phyloP scores from a whole-genome alignment of 495 filamentous ascomycete species.

The Letharia columbiana region DNA sequence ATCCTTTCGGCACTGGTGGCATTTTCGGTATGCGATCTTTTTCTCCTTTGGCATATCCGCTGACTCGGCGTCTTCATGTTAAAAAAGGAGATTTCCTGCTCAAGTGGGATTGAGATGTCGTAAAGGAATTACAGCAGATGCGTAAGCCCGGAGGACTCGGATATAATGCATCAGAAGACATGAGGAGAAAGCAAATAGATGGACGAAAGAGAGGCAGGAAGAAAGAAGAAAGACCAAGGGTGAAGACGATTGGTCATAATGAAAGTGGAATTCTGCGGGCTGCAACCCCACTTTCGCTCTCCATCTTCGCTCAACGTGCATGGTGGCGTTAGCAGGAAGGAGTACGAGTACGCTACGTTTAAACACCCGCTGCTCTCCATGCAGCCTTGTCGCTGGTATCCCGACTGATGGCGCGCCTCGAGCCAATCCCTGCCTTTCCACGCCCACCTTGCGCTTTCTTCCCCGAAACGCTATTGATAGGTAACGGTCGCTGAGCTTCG shows the following conservation, averaged over 20 bases:
- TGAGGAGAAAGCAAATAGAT: not conserved
- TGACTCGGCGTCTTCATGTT: not conserved
- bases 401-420: no score
- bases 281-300: not conserved
- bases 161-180: not conserved
- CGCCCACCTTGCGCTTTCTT: no score
- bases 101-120: not conserved
- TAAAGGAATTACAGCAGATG: not conserved
- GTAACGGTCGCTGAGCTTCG: no score
- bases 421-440: no score
- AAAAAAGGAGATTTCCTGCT: not conserved
- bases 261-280: not conserved
- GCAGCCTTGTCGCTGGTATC: no score
- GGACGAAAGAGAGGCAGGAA: not conserved
- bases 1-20: slow-evolving; percentile 4
- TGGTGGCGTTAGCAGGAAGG: no score
- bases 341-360: no score
- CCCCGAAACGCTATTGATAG: no score
- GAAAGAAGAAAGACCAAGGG: not conserved
- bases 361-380: no score
- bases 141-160: not conserved
- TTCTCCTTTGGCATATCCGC: slow-evolving; percentile 2
- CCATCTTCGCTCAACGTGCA: no score
- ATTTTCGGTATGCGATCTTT: slow-evolving; percentile 7
- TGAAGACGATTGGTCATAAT: not conserved